Evolutionary conservation across 805 yeast genomes (phyloP), one percentile per base, ranked within the genome.

Genomic region (Nakazawaea holstii): DNA sequence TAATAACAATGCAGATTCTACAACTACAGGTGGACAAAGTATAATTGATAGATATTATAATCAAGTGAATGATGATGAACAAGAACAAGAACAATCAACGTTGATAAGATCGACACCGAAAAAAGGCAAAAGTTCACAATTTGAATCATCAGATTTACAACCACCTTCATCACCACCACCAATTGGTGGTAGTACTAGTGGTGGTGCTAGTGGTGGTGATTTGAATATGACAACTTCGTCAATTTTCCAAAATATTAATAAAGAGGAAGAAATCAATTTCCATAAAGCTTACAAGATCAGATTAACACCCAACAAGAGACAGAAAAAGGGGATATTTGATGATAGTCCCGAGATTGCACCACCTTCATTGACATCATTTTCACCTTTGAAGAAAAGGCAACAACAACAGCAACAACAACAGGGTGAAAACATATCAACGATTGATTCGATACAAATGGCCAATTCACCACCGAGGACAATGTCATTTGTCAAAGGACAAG

Each of bases 281-380:
- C 49, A 47, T 32, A 20, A 47, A 14, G 33, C 35, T 11, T 47
- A 47, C 20, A 47, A 47, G 31, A 29, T 47, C n/a, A 37, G 30
- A 35, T 24, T 48, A 13, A 42, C 50, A 27, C 50, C 50, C 8
- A 48, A 48, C 27, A 48, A 48, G 44, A 48, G 50, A 39, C 42
- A 29, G 14, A 38, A 32, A 24, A 37, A 20, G n/a, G 35, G 43
- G 2, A 37, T 47, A 4, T 47, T 33, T 20, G 46, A 35, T 6
- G 49, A 47, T 26, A 38, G 43, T 35, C 49, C 49, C 13, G 49
- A 47, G 9, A n/a, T 47, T 3, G 35, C 32, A 14, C 49, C 46
- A 9, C 49, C 49, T 17, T 24, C 30, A 33, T 38, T 47, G 41
- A 42, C 45, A 1, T 24, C 46, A 28, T 29, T 46, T 7, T 35